phyloP scores from a whole-genome alignment of 768 basidiomycete species.

The Panaeolus cyanescens region DNA sequence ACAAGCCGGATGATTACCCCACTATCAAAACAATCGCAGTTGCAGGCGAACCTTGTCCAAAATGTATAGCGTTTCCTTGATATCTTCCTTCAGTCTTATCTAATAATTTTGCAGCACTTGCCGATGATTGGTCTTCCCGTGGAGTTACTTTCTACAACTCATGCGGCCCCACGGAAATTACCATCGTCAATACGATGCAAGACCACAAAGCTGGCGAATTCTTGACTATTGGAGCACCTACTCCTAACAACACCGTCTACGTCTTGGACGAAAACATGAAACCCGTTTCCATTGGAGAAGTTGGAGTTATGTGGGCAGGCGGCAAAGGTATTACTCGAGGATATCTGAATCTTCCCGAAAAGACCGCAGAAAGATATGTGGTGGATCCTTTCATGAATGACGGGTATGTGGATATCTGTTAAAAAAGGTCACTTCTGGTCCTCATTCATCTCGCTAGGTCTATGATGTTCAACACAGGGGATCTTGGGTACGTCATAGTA shows the following conservation, averaged over 20 bases:
- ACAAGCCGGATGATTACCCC: slow-evolving; percentile 54
- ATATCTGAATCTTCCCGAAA: slow-evolving; percentile 57
- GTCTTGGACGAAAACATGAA: slow-evolving; percentile 38
- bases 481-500: slow-evolving; percentile 42
- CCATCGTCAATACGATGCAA: slow-evolving; percentile 60
- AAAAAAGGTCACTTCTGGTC: not conserved
- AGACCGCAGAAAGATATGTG: slow-evolving; percentile 51
- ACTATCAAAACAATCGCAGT: slow-evolving; percentile 55
- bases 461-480: slow-evolving; percentile 68
- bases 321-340: slow-evolving; percentile 58
- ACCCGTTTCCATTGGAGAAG: slow-evolving; percentile 37
- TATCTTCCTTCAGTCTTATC: not conserved
- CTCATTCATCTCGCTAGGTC: slow-evolving; percentile 15
- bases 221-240: slow-evolving; percentile 53
- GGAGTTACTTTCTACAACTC: slow-evolving; percentile 47
- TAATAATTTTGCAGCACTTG: slow-evolving; percentile 25
- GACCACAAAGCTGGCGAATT: slow-evolving; percentile 40
- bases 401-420: slow-evolving; percentile 35
- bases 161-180: slow-evolving; percentile 64
- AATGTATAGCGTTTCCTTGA: slow-evolving; percentile 34
- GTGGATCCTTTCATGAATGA: slow-evolving; percentile 51
- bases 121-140: slow-evolving; percentile 46
- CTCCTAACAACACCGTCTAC: slow-evolving; percentile 52
- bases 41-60: slow-evolving; percentile 60
- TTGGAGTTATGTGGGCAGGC: slow-evolving; percentile 62